Percentiles rank a stretch among this genome's conserved stretches.
Evolutionary conservation across 1,284 basidiomycete genomes (phyloP).

Genomic region (Austroboletus niveus): DNA sequence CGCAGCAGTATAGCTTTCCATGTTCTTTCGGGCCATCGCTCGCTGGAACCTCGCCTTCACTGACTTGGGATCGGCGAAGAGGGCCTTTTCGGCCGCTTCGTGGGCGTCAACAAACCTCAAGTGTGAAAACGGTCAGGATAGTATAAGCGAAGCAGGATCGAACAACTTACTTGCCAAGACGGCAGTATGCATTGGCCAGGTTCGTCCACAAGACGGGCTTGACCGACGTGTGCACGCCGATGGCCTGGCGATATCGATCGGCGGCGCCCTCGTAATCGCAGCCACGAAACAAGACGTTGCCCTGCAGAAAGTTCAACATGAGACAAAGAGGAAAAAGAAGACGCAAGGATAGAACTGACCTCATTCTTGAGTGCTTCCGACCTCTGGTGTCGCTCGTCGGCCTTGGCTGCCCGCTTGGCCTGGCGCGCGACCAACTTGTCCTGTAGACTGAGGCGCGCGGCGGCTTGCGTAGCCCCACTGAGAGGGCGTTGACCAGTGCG

Average conservation of each 20-base stretch:
- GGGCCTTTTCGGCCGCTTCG: slow-evolving; percentile 9
- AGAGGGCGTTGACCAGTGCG: too few species aligned
- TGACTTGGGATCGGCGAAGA: slow-evolving; percentile 14
- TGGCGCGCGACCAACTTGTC: slow-evolving; percentile 1
- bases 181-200: slow-evolving; percentile 7
- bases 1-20: background rate
- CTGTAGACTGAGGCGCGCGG: background rate
- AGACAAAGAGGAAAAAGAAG: background rate
- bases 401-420: slow-evolving; percentile 5
- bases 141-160: background rate
- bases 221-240: slow-evolving; percentile 3
- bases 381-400: slow-evolving; percentile 6
- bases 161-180: slow-evolving; percentile 10
- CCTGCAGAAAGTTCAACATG: background rate
- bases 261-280: slow-evolving; percentile 5
- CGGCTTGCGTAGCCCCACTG: too few species aligned
- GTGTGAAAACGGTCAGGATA: background rate
- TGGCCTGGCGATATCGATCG: slow-evolving; percentile 7
- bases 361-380: slow-evolving; percentile 10
- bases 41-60: slow-evolving; percentile 11
- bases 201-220: slow-evolving; percentile 11
- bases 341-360: background rate
- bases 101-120: slow-evolving; percentile 6
- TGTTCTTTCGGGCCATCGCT: background rate
- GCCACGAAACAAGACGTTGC: slow-evolving; percentile 6